These are phyloP conservation scores for Clarkia xantiana DNA, from an alignment of 345 rosid genomes.

Conservation along the genomic window DNA sequence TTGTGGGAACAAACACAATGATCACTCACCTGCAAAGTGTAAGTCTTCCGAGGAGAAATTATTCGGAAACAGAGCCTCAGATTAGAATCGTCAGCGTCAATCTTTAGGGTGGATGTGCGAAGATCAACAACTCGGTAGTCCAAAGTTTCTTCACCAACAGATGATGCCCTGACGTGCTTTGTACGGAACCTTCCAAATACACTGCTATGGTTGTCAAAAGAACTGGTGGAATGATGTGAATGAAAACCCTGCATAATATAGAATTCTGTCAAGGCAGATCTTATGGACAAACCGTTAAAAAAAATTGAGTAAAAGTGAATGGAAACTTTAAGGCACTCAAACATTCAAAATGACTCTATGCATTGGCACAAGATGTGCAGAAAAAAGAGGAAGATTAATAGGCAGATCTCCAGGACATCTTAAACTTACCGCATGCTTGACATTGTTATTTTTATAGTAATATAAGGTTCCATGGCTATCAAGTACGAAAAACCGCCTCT, in stretches of 20 bases:
- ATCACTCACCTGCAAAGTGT: constrained; percentile 71
- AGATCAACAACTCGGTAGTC: constrained; percentile 52
- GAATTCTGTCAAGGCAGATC: neutral
- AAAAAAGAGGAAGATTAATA: too few relatives aligned
- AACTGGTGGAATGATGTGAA: constrained; percentile 34
- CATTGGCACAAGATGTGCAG: too few relatives aligned
- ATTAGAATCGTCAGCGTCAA: constrained; percentile 67
- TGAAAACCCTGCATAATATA: constrained; percentile 34
- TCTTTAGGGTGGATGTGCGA: constrained; percentile 50
- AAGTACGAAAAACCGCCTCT: constrained; percentile 78
- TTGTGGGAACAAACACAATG: too few relatives aligned
- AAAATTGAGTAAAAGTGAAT: neutral
- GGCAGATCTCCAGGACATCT: too few relatives aligned
- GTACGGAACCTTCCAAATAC: constrained; percentile 74
- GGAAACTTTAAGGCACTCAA: neutral
- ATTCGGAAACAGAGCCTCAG: constrained; percentile 80
- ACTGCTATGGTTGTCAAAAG: constrained; percentile 41
- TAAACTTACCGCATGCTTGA: constrained; percentile 39
- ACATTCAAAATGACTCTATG: neutral
- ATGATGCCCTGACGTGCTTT: constrained; percentile 40
- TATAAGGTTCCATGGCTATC: constrained; percentile 65
- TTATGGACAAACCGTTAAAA: neutral
- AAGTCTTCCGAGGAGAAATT: constrained; percentile 58
- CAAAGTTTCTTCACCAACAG: constrained; percentile 39
- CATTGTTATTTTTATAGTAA: constrained; percentile 56